Conservation (phyloP, 2,329 filamentous ascomycete species). For the Cercospora nicotianae region DNA sequence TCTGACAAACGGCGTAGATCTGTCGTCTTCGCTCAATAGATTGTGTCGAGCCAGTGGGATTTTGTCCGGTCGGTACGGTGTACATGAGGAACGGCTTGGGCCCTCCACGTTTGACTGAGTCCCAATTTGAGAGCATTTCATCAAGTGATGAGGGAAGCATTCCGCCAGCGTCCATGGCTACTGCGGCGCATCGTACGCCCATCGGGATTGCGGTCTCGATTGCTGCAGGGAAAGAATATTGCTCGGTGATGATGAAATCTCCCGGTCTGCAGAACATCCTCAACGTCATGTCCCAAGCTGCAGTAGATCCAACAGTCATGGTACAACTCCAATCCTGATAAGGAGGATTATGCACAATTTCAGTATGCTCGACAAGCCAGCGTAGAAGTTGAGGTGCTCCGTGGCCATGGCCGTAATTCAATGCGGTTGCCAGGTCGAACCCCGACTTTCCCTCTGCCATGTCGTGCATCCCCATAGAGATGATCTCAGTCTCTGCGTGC, state of each 20-base stretch:
- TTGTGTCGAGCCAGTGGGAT: conserved; percentile 86
- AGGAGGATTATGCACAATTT: conserved; percentile 81
- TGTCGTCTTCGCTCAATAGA: conserved; percentile 64
- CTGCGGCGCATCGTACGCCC: conserved; percentile 60
- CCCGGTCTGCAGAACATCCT: conserved; percentile 76
- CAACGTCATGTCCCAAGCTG: conserved; percentile 76
- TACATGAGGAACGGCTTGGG: conserved; percentile 69
- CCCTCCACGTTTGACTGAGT: conserved; percentile 55
- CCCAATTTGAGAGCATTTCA: conserved; percentile 64
- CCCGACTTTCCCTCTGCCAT: conserved; percentile 62
- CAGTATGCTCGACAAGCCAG: conserved; percentile 92
- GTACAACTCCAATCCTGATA: conserved; percentile 89
- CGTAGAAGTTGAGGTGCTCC: conserved; percentile 85
- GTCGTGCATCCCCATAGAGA: conserved; percentile 82
- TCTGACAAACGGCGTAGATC: conserved; percentile 75
- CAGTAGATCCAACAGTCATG: conserved; percentile 83
- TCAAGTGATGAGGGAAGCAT: conserved; percentile 64
- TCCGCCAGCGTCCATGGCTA: conserved; percentile 67
- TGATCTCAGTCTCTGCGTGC: conserved; percentile 56
- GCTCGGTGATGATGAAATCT: conserved; percentile 81
- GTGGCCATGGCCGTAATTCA: conserved; percentile 89
- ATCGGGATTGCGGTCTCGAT: conserved; percentile 65
- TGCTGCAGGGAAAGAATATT: conserved; percentile 84
- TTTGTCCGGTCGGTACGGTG: conserved; percentile 79
- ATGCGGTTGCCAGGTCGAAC: conserved; percentile 78